A percentile compares a stretch with the other conserved stretches of the same genome.
Evolutionary conservation across 2,329 filamentous ascomycete genomes (phyloP).

Genomic region (Sclerotinia sclerotiorum): DNA sequence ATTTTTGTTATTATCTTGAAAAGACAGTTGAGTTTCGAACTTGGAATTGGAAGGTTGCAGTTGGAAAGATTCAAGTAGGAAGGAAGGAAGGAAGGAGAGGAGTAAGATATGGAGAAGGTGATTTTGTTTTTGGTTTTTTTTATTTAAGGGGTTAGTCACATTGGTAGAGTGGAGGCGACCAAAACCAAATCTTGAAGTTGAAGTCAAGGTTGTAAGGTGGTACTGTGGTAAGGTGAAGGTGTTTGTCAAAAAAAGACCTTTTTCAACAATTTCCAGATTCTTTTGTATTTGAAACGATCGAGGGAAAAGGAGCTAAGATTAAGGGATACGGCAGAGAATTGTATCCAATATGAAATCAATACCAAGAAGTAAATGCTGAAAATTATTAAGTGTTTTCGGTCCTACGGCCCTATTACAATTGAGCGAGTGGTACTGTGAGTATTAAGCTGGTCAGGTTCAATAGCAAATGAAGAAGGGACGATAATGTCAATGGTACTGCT

Average conservation of each 20-base stretch:
- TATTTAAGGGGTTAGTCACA: neutral
- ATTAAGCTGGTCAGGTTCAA: neutral
- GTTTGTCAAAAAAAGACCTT: neutral
- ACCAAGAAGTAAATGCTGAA: no score
- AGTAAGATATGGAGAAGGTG: neutral
- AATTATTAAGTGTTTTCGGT: neutral
- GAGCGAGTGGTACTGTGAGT: neutral
- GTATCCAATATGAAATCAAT: neutral
- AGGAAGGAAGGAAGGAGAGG: neutral
- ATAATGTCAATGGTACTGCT: neutral
- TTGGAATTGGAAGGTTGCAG: neutral
- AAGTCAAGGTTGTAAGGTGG: neutral
- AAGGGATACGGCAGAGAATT: neutral
- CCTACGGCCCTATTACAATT: neutral
- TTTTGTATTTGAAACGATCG: neutral
- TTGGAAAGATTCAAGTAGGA: neutral
- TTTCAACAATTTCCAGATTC: no score
- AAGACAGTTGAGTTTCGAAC: neutral
- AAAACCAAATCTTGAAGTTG: neutral
- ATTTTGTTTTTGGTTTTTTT: neutral
- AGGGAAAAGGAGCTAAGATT: neutral
- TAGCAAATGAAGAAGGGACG: conserved; percentile 2
- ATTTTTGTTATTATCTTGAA: neutral
- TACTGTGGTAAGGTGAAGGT: neutral
- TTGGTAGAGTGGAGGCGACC: no score